A percentile compares a stretch with the other conserved stretches of the same genome.
Evolutionary conservation across 75 land plant species (phyloP).

Genomic region (Sequoiadendron giganteum): DNA sequence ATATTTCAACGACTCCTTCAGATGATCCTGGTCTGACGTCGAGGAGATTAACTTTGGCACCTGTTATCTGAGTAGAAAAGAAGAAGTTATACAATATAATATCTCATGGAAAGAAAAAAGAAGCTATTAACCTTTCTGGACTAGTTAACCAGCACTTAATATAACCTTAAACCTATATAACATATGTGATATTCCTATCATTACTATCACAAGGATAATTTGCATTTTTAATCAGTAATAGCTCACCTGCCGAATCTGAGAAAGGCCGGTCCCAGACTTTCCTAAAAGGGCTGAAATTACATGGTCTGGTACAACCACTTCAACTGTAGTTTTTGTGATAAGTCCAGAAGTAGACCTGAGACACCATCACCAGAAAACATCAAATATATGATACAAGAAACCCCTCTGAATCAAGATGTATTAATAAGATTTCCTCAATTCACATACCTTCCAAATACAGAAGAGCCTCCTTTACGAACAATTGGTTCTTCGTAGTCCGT

Average conservation of each 20-base stretch:
- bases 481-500: neutral
- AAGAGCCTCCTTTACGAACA: neutral
- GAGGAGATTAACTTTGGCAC: constrained; percentile 66
- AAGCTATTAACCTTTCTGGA: neutral
- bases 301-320: constrained; percentile 65
- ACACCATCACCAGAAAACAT: neutral
- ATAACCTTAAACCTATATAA: neutral
- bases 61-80: constrained; percentile 54
- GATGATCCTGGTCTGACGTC: constrained; percentile 51
- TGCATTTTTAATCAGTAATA: neutral
- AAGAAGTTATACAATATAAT: neutral
- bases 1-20: constrained; percentile 66
- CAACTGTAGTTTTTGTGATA: constrained; percentile 66
- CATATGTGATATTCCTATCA: neutral
- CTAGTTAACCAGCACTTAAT: neutral
- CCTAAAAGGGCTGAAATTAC: constrained; percentile 50
- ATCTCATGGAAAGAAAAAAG: neutral
- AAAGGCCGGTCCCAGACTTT: constrained; percentile 58
- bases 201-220: neutral
- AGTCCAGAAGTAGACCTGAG: constrained; percentile 19
- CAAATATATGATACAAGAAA: neutral
- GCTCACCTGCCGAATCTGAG: constrained; percentile 66
- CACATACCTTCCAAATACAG: constrained; percentile 10
- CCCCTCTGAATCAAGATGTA: neutral
- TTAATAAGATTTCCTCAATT: neutral